These are phyloP conservation scores for Fragaria iinumae DNA, from an alignment of 306 rosid species.

Conservation along the genomic window DNA sequence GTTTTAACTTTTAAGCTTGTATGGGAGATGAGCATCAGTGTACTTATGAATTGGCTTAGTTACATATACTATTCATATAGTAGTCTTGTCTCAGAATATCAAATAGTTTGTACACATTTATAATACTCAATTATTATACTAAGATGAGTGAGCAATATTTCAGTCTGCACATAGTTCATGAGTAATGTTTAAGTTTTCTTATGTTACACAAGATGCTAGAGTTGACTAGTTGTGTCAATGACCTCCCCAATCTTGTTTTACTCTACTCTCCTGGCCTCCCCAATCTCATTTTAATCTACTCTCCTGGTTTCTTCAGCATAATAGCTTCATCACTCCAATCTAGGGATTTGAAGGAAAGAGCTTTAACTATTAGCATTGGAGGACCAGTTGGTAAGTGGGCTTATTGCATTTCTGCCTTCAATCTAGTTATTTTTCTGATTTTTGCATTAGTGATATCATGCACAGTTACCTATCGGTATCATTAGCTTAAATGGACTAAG, in stretches of 20 bases:
- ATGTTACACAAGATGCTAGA: no score
- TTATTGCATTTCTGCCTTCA: constrained; percentile 8
- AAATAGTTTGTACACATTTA: background rate
- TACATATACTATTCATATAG: background rate
- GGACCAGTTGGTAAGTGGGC: constrained; percentile 96
- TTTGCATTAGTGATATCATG: background rate
- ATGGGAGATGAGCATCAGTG: background rate
- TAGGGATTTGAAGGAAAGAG: constrained; percentile 76
- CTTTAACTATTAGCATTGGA: constrained; percentile 91
- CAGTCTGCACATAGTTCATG: background rate
- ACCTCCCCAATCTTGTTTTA: no score
- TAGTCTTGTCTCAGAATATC: no score
- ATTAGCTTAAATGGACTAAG: background rate
- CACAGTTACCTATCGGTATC: background rate
- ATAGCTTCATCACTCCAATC: constrained; percentile 70
- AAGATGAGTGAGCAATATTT: background rate
- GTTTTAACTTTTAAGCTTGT: background rate
- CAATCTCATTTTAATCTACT: no score
- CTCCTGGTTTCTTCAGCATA: constrained; percentile 86
- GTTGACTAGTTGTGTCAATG: no score
- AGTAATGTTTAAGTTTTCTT: no score
- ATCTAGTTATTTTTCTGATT: background rate
- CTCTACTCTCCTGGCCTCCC: no score
- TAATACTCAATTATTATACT: background rate
- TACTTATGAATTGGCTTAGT: background rate